phyloP scores from a whole-genome alignment of 2,329 filamentous ascomycete genomes.

The Sclerotinia glacialis region DNA sequence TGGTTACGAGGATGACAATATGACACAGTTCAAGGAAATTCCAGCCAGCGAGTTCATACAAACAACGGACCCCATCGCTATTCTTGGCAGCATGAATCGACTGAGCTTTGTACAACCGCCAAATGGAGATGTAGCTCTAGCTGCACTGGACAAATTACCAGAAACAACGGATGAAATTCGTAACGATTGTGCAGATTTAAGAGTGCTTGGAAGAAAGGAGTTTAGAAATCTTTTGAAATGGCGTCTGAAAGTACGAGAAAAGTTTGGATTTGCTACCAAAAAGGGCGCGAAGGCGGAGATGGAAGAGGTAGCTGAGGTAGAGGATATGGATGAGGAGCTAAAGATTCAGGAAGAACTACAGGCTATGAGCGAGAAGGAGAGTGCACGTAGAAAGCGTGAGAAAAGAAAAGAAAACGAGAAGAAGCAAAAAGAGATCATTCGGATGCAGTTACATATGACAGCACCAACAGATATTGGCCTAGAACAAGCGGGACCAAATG shows the following conservation, averaged over 20 bases:
- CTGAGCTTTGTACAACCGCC: conserved; percentile 77
- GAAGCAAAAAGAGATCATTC: conserved; percentile 91
- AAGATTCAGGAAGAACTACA: conserved; percentile 86
- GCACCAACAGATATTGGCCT: conserved; percentile 94
- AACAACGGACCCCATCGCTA: conserved; percentile 86
- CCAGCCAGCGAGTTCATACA: conserved; percentile 91
- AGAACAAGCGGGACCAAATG: conserved; percentile 76
- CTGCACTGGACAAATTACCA: conserved; percentile 78
- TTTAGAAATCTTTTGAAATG: conserved; percentile 88
- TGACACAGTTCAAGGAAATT: conserved; percentile 85
- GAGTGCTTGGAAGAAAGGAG: conserved; percentile 88
- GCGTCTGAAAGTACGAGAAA: conserved; percentile 84
- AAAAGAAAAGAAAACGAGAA: conserved; percentile 85
- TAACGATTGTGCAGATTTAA: conserved; percentile 76
- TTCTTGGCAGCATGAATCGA: conserved; percentile 81
- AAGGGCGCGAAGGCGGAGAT: conserved; percentile 44
- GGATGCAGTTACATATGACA: conserved; percentile 96
- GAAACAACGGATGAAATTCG: conserved; percentile 84
- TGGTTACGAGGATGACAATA: conserved; percentile 96
- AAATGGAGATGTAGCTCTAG: conserved; percentile 81
- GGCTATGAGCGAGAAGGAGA: conserved; percentile 75
- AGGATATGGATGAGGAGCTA: conserved; percentile 92
- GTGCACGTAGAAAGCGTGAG: conserved; percentile 74
- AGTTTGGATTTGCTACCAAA: conserved; percentile 82
- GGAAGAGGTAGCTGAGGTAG: conserved; percentile 71